Evolutionary conservation across 768 basidiomycete species (phyloP), one percentile per base, ranked within the genome.

Genomic region (Leccinum barrowsii): DNA sequence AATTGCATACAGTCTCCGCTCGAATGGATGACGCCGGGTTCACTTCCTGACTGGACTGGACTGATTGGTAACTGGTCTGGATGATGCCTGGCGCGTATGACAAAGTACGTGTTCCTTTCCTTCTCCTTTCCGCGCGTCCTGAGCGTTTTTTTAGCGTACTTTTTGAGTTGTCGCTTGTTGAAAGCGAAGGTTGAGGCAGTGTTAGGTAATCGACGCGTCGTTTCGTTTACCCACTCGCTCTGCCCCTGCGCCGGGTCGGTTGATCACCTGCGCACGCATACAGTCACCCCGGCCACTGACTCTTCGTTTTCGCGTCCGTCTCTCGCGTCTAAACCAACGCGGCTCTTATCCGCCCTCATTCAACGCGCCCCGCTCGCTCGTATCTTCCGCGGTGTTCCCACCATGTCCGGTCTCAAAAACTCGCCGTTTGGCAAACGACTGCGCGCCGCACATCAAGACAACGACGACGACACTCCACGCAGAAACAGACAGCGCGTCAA

Each of bases 371-470:
- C 50, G 15, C 50, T n/a, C 50, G 15, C 50, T 24, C 50, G 8
- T 19, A 49, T 28, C 3, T 50, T 8, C 30, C 55, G 22, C 32
- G 47, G 37, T 50, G 15, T 13, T 15, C 58, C 42, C 48, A 47
- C 55, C 50, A 90, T 90, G 88, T 85, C 88, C 58, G 83, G 83
- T 56, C 81, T 91, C 74, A 89, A 88, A 78, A 90, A 91, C 74
- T 90, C 90, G 67, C 87, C 87, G 1, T 92, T 90, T 74, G 89
- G 88, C 46, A 92, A 91, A 68, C 84, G 90, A 12, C 79, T 92
- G n/a, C 84, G 89, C 46, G 86, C 86, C 13, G 80, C 85, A 4
- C 84, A 87, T 60, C 78, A 81, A 65, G 85, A 88, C 66, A 44
- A 61, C 28, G 73, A 72, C 21, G 86, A 87, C 58, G 83, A 85